Base-by-base conservation (phyloP, 1,284 basidiomycete genomes). In the Fomitopsis betulina region DNA sequence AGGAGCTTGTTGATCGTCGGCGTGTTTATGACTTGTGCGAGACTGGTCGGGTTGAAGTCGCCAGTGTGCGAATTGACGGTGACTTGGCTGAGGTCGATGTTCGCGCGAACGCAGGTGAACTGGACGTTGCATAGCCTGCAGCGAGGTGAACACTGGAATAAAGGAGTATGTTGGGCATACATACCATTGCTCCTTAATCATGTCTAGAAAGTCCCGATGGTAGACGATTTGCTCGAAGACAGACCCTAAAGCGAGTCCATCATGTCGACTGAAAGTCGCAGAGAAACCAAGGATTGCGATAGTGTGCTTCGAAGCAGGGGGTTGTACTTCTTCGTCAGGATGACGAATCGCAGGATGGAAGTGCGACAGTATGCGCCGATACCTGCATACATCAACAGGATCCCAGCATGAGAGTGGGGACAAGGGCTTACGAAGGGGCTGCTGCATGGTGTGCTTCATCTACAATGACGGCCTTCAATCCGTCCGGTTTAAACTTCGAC, bases 391-490 rank as follows among this genome's bases (percentile, higher is more conserved):
- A 15, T 47, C 1, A 15, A 27, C 45, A 47, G 27, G 21, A 23
- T 8, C 15, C 21, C 13, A 10, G 6, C 45, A 30, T 30, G 17
- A 47, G 25, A 19, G 58, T 32, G 39, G 25, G 58, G 19, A 37
- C 57, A 0, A 43, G 43, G 5, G 60, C 88, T 60, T 73, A 94
- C 87, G 94, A 94, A 25, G 88, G 85, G 3, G 95, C 91, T 25
- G 93, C 94, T 27, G 96, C 91, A 73, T 98, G 96, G 69, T 99
- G 96, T 0, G 96, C 96, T 73, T 97, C 94, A 67, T 96, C 94
- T 7, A 97, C 82, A 53, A 98, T 88, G 56, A 98, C 79, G 9
- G 89, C 91, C 70, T 94, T 96, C 67, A 93, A 79, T 30, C 65
- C 67, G 9, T 70, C 67, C 1, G 93, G 89, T 64, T 90, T 78